Evolutionary conservation across 2,329 filamentous ascomycete genomes (phyloP), one percentile per base, ranked within the genome.

Genomic region (Aureobasidium sp.): DNA sequence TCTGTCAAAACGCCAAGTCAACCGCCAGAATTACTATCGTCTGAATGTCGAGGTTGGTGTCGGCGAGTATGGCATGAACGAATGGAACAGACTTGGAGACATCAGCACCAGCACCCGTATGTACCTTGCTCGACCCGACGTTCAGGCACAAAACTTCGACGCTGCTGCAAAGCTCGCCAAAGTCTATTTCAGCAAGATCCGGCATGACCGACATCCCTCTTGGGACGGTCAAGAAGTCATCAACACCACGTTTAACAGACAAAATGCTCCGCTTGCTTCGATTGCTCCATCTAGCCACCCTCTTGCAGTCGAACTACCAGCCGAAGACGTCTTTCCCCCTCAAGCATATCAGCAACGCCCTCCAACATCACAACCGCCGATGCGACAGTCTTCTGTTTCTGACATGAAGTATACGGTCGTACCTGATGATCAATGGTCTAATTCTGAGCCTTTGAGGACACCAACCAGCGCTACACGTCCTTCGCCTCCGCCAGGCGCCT

Each of bases 1-100:
- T 67, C 80, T 97, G 25, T 77, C 84, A 7, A 89, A 87, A 72
- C 85, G 91, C 37, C 68, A 69, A 17, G 62, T 63, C 48, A 59
- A 62, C 36, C 37, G 34, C 15, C 85, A 88, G 29, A 90, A 95
- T 73, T 99, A 99, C 77, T 96, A 91, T 73, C 88, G 94, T 8
- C 80, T 97, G n/a, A 99, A 99, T 67, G 94, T 97, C 44, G 92
- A 97, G 71, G 87, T 96, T 17, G 94, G 93, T 1, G 92, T 97
- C 3, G 92, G 93, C 59, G 94, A 97, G 71, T 97, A 97, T 73
- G 93, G 90, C 57, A 97, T 99, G 91, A 99, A 97, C 31, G 94
- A 97, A 73, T 99, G 94, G 94, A 85, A 90, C 69, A 85, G 92
- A 3, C 78, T 97, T n/a, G 88, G 90, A 29, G 93, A 97, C 58